Base-by-base conservation (phyloP, 2,329 filamentous ascomycete genomes). In the Pseudocercospora musae region DNA sequence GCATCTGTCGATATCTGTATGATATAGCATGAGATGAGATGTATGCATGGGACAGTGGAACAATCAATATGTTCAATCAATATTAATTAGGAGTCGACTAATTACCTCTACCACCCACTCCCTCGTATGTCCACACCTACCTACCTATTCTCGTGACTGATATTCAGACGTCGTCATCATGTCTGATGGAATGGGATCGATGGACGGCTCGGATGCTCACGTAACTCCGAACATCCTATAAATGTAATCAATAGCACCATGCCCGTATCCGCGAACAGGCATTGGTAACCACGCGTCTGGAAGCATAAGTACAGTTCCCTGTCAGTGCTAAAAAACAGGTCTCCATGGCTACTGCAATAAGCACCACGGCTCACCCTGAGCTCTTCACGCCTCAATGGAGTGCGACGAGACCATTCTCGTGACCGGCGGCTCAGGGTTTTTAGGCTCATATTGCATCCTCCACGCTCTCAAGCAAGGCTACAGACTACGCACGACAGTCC, bases 391-490 rank as follows among this genome's bases (percentile, higher is more conserved):
- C 8, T 11, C 49, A 20, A 63, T 63, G 61, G 61, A 57, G 3
- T 37, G 53, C 6, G 57, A 59, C 29, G 55, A 57, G 7, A 60
- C 59, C 61, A 77, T 81, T 57, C 71, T 81, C 6, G 77, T 84
- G n/a, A 77, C 81, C 29, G 81, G 81, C 57, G 81, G 81, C 55
- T 81, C 79, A 62, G 81, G 82, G 21, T 83, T 84, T 62, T 72
- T 76, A 7, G 74, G 63, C 23, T 64, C 66, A 15, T 68, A 75
- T 57, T 68, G 67, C 62, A 70, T 76, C 29, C 50, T 74, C 13
- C 59, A 64, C 48, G 66, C 68, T 7, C 67, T 75, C 8, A 52
- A 64, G 18, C 62, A 62, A 33, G 72, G 73, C 52, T 75, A 74
- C 64, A 62, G 57, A 7, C 70, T 75, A 11, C 71, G 71, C 46